Evolutionary conservation across 2,329 filamentous ascomycete species (phyloP).

Genomic region (Paecilomyces sp.): DNA sequence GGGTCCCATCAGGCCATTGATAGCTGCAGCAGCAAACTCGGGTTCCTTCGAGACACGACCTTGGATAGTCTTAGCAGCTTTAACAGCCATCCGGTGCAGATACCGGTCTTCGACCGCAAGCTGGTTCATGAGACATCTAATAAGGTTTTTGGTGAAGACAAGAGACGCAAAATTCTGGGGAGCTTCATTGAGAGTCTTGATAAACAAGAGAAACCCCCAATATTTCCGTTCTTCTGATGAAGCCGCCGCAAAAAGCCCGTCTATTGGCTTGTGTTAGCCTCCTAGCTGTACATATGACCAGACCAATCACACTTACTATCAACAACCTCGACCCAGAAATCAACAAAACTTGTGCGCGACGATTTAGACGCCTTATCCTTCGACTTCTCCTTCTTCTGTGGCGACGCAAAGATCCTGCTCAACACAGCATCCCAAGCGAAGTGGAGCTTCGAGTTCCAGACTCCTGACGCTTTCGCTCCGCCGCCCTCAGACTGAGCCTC

Average conservation of each 20-base stretch:
- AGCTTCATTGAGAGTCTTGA: conserved; percentile 58
- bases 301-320: conserved; percentile 58
- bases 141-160: conserved; percentile 77
- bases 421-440: conserved; percentile 84
- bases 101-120: conserved; percentile 70
- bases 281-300: not conserved
- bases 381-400: conserved; percentile 17
- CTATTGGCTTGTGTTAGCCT: conserved; percentile 38
- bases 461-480: conserved; percentile 48
- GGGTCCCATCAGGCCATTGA: conserved; percentile 62
- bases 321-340: conserved; percentile 81
- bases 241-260: conserved; percentile 72
- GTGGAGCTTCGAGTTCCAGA: conserved; percentile 72
- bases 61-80: conserved; percentile 66
- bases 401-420: conserved; percentile 27
- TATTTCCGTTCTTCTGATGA: conserved; percentile 86
- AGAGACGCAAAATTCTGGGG: conserved; percentile 44
- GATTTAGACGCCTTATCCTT: conserved; percentile 27
- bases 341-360: conserved; percentile 49
- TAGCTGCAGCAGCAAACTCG: conserved; percentile 51
- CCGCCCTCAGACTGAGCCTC: conserved; percentile 21
- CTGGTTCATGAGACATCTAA: conserved; percentile 77
- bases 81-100: conserved; percentile 70
- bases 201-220: conserved; percentile 82
- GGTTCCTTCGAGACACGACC: conserved; percentile 56